Base-by-base conservation (phyloP, 2,329 filamentous ascomycete species). In the Ophiosphaerella korrae region DNA sequence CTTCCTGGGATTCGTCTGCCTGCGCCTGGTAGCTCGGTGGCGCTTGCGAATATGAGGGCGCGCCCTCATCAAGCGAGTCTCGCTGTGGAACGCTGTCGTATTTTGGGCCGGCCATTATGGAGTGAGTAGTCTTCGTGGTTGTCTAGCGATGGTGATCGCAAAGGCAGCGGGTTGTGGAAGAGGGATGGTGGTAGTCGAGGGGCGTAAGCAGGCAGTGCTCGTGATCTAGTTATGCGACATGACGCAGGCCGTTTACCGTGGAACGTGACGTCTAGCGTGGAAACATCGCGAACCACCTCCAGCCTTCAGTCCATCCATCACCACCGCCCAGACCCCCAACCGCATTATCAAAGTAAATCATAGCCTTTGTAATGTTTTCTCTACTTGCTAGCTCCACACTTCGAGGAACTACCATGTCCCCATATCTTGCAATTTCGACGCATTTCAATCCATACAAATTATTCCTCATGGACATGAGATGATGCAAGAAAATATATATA, bases 21-120 rank as follows among this genome's bases (percentile, higher is more conserved):
- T 84, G 65, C 55, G 82, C 80, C 71, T 84, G 63, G 79, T 97
- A 97, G 53, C 89, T 89, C 16, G 93, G 93, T 60, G 93, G 92
- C 69, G 92, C 83, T 68, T 90, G 87, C 50, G 86, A 82, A 78
- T 88, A 93, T 3, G 64, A 58, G 11, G 55, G 55, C 51, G 58
- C 55, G 24, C 66, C 50, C 64, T 89, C 87, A 60, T 90, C 88
- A 64, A 95, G 84, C 39, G 92, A 93, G 78, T 97, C 93, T 72
- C 90, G 88, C 79, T 91, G 88, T 18, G 92, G 86, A 65, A 91
- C 91, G 44, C 86, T 83, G 60, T 88, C 83, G 75, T 97, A 97
- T 77, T 93, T 94, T 44, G 90, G 81, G 63, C 84, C 90, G 42
- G 88, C 83, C 89, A 93, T 93, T 36, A 44, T 46, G 55, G 48